These are phyloP conservation scores for Epithemia pelagica DNA, from an alignment of 108 stramenopile species.

Conservation along the genomic window DNA sequence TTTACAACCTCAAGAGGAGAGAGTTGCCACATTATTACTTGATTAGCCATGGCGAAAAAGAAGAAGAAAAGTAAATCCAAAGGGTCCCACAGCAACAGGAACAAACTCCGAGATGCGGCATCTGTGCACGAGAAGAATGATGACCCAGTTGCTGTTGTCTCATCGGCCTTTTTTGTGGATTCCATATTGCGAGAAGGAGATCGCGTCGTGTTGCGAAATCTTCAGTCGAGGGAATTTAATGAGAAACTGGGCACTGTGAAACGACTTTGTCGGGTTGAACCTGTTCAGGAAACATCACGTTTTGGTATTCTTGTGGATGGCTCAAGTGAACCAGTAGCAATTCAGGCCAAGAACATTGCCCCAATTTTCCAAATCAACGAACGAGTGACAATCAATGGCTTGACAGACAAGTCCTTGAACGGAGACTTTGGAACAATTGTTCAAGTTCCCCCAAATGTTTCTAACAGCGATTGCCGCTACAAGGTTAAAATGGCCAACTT, in stretches of 20 bases:
- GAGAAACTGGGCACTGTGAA: slow-evolving; percentile 11
- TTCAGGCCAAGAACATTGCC: slow-evolving; percentile 1
- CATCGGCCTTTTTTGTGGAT: too few species aligned
- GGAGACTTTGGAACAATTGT: neutral
- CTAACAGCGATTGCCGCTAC: neutral
- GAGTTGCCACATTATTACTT: too few species aligned
- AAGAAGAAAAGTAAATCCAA: too few species aligned
- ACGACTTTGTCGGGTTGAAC: neutral
- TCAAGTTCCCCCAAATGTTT: neutral
- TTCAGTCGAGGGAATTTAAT: slow-evolving; percentile 12
- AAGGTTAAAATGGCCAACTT: neutral
- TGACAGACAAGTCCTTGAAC: neutral
- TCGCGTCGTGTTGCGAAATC: neutral
- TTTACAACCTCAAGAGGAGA: too few species aligned
- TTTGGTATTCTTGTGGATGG: slow-evolving; percentile 16
- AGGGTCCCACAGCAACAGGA: too few species aligned
- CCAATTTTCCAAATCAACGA: neutral
- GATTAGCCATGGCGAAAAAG: too few species aligned
- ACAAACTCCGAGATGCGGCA: too few species aligned
- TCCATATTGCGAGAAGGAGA: too few species aligned
- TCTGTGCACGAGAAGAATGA: too few species aligned
- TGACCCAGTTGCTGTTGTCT: too few species aligned
- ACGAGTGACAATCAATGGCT: neutral
- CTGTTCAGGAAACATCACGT: neutral
- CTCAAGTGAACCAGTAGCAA: slow-evolving; percentile 3